Conservation (phyloP, 768 basidiomycete genomes). For the Boletus speciosus region DNA sequence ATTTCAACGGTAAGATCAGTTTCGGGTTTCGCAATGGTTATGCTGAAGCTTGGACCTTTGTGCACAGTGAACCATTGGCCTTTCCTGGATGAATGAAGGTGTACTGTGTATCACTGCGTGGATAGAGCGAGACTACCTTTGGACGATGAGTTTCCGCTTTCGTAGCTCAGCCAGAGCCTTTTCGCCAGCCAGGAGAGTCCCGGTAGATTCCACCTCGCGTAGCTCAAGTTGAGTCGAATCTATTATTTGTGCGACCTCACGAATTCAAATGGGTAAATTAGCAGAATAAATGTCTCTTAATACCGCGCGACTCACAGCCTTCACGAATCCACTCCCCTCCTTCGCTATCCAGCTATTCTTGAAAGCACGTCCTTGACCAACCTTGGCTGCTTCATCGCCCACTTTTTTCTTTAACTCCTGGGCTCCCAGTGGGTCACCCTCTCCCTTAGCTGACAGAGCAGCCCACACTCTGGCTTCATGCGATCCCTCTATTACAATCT, state of each 20-base stretch:
- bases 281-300: neutral
- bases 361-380: slow-evolving; percentile 94
- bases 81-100: slow-evolving; percentile 55
- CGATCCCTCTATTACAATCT: slow-evolving; percentile 78
- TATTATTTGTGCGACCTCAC: slow-evolving; percentile 59
- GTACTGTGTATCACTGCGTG: slow-evolving; percentile 1
- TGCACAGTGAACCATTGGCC: slow-evolving; percentile 90
- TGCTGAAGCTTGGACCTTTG: slow-evolving; percentile 86
- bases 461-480: slow-evolving; percentile 96
- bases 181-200: slow-evolving; percentile 71
- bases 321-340: slow-evolving; percentile 82
- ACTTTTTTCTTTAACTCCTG: slow-evolving; percentile 69
- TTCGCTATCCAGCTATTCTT: slow-evolving; percentile 97
- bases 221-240: slow-evolving; percentile 78
- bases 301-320: slow-evolving; percentile 55
- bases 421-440: slow-evolving; percentile 61
- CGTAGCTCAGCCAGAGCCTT: slow-evolving; percentile 81
- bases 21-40: slow-evolving; percentile 87
- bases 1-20: slow-evolving; percentile 97
- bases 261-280: slow-evolving; percentile 2
- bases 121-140: slow-evolving; percentile 51
- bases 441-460: slow-evolving; percentile 68
- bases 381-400: slow-evolving; percentile 85
- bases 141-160: slow-evolving; percentile 84
- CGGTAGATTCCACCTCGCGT: slow-evolving; percentile 66